Conservation (phyloP, 164 flowering plant species). For the Stephania cephalantha region DNA sequence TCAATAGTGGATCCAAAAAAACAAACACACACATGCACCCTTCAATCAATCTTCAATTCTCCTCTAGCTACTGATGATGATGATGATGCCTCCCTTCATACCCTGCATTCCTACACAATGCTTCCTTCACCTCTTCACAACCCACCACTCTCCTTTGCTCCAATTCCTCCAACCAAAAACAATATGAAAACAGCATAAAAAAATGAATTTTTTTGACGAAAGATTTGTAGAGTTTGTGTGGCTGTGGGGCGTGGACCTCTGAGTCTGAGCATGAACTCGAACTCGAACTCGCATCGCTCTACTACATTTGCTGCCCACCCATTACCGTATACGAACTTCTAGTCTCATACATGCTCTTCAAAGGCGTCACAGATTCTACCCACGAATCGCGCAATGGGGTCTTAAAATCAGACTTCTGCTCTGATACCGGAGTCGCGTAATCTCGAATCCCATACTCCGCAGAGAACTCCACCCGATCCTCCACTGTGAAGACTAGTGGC, state of each 20-base stretch:
- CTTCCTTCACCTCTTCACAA: conserved; percentile 74
- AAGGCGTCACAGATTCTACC: conserved; percentile 44
- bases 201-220: neutral
- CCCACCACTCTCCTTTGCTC: conserved; percentile 38
- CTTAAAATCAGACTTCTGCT: conserved; percentile 44
- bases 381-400: conserved; percentile 38
- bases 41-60: neutral
- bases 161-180: conserved; percentile 33
- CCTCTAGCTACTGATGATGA: conserved; percentile 13
- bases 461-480: conserved; percentile 76
- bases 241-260: conserved; percentile 40
- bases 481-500: conserved; percentile 81
- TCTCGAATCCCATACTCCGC: conserved; percentile 74
- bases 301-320: conserved; percentile 42
- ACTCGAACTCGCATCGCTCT: conserved; percentile 39
- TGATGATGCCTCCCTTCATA: conserved; percentile 75
- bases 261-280: conserved; percentile 64
- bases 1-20: neutral
- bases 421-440: conserved; percentile 53
- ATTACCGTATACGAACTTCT: conserved; percentile 36
- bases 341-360: conserved; percentile 50
- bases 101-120: conserved; percentile 74
- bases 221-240: neutral
- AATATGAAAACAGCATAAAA: too few relatives aligned
- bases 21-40: neutral